phyloP scores from a whole-genome alignment of 2,329 filamentous ascomycete genomes.

The Penicillium sp. region DNA sequence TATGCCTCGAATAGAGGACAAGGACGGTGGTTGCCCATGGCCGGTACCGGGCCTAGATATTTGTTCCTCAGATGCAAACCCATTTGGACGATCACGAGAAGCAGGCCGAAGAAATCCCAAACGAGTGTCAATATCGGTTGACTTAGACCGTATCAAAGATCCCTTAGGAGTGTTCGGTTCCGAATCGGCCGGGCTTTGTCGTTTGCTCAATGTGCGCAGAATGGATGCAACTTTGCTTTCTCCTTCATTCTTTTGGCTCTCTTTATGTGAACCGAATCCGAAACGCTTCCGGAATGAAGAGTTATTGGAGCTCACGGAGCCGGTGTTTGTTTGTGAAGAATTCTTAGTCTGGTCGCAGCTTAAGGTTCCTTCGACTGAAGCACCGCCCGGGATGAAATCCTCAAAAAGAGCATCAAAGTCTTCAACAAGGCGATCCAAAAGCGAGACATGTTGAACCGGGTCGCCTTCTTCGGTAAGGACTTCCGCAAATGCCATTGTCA shows the following conservation, averaged over 20 bases:
- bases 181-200: slow-evolving; percentile 63
- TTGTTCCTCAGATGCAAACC: slow-evolving; percentile 54
- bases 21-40: slow-evolving; percentile 51
- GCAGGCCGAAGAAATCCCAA: slow-evolving; percentile 54
- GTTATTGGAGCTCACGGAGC: slow-evolving; percentile 81
- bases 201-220: slow-evolving; percentile 89
- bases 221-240: slow-evolving; percentile 75
- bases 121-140: slow-evolving; percentile 70
- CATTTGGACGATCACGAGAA: slow-evolving; percentile 60
- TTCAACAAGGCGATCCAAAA: slow-evolving; percentile 85
- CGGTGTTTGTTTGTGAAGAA: slow-evolving; percentile 64
- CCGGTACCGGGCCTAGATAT: slow-evolving; percentile 49
- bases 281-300: slow-evolving; percentile 86
- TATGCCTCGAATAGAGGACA: slow-evolving; percentile 59
- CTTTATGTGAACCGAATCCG: slow-evolving; percentile 76
- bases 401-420: slow-evolving; percentile 90
- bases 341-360: slow-evolving; percentile 61
- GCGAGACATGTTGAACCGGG: slow-evolving; percentile 81
- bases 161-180: slow-evolving; percentile 71
- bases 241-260: slow-evolving; percentile 75
- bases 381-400: slow-evolving; percentile 55
- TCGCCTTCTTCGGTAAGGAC: slow-evolving; percentile 77
- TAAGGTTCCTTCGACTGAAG: slow-evolving; percentile 45
- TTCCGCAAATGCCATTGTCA: slow-evolving; percentile 88
- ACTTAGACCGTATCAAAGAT: slow-evolving; percentile 71